Evolutionary conservation across 352 stramenopile species (phyloP), one percentile per base, ranked within the genome.

Genomic region (Phytophthora agathidicida): DNA sequence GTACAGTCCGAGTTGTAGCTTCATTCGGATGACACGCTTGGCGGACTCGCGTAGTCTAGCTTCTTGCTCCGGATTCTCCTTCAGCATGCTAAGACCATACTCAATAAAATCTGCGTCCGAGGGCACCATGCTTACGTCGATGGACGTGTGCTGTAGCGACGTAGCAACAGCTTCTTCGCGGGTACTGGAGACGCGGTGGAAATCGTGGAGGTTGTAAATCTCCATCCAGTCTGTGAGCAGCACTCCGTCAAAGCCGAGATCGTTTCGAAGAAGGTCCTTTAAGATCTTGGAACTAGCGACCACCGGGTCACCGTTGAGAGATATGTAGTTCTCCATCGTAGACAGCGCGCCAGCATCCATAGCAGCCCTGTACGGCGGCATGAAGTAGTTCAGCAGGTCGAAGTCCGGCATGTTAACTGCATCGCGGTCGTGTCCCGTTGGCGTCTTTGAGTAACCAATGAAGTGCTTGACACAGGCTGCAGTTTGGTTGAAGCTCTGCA

Each of bases 61-160:
- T 23, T 72, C 45, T 3, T 77, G 52, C 0, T 59, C 52, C 1
- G 69, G 65, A 24, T 71, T 36, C 5, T 58, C 36, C 33, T 83
- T 17, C 8, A 87, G 56, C 43, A 86, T 71, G 8, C n/a, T 44
- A 20, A 70, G 66, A 1, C 31, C 60, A 11, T 77, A 60, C 9
- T 83, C 64, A 22, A 91, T 75, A 33, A 80, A 76, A 10, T 71
- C 30, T 4, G 64, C 59, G 41, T 74, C 54, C 5, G 36, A 59
- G 16, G 68, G 44, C n/a, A 94, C 83, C 89, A 97, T 97, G 50
- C 77, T 94, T 82, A 98, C 91, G 42, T 97, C 91, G 19, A 97
- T 72, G 14, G 72, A 77, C 7, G 85, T 92, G 35, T 93, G 70
- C 27, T 57, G 33, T 3, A 97, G 73, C 23, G 83, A 68, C 47